Evolutionary conservation across 345 rosid species (phyloP), one percentile per base, ranked within the genome.

Genomic region (Sonneratia caseolaris): DNA sequence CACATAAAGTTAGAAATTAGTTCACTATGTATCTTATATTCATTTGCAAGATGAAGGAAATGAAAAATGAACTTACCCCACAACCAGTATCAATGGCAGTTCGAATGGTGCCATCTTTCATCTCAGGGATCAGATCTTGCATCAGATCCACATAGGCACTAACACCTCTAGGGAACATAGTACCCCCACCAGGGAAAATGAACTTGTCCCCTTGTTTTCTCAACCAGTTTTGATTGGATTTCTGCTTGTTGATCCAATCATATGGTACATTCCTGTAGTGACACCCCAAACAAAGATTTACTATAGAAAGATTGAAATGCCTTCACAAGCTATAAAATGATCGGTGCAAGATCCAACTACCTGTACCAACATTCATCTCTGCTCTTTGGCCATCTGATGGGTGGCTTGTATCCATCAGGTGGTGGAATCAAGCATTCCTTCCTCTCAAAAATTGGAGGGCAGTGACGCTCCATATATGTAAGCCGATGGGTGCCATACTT

Each of bases 1-100:
- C 32, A 27, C 32, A 56, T 56, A 21, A 56, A 56, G 24, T 56
- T 21, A 19, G 62, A 21, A 56, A 56, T 22, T 18, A 56, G 35
- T 59, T 24, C 53, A 22, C 36, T 7, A 22, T 59, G 64, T 24
- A 14, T 59, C 14, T 22, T 7, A 59, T n/a, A 42, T 21, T 42
- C 38, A 67, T 35, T 14, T 18, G 49, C 51, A 67, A 45, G 37
- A 37, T 9, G 11, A 45, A 69, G 4, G 6, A 35, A 37, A 42
- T 15, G 21, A 57, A 9, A 24, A 22, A 16, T 32, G 19, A 37
- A 61, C 97, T 76, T 77, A 95, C 99, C 84, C 99, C 99, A 72
- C 99, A 95, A 16, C 99, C 99, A 43, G 99, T 92, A 78, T 95
- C 99, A 73, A 95, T 88, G 53, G 99, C 98, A 8, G 97, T 90